phyloP scores from a whole-genome alignment of 441 rosid species.

The Syzygium malaccense region DNA sequence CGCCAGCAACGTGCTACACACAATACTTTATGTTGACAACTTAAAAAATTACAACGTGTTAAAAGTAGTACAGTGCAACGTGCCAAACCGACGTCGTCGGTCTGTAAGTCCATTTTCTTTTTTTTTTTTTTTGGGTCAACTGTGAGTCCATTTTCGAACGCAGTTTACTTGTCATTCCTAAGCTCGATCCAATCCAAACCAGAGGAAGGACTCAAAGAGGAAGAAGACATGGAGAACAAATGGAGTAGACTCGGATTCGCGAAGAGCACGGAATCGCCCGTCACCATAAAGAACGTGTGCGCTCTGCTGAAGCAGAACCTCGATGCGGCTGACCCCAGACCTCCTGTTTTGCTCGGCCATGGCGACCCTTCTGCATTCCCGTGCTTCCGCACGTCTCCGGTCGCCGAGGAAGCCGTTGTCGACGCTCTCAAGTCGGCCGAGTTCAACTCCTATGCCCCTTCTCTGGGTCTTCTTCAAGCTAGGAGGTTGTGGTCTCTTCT shows the following conservation, averaged over 20 bases:
- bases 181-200: not conserved
- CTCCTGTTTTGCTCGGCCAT: conserved; percentile 32
- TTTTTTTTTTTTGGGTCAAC: no score
- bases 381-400: conserved; percentile 28
- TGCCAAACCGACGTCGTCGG: not conserved
- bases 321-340: conserved; percentile 13
- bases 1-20: not conserved
- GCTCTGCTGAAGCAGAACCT: conserved; percentile 12
- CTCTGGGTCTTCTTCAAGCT: conserved; percentile 32
- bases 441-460: conserved; percentile 33
- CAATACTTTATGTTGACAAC: not conserved
- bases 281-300: not conserved
- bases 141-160: not conserved
- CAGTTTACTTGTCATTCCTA: not conserved
- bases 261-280: not conserved
- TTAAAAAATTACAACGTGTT: not conserved
- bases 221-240: not conserved
- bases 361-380: conserved; percentile 55
- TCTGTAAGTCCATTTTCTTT: not conserved
- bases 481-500: conserved; percentile 18
- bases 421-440: conserved; percentile 33
- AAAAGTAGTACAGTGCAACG: not conserved
- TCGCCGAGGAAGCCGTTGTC: conserved; percentile 33
- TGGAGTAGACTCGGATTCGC: not conserved
- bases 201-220: not conserved